Base-by-base conservation (phyloP, 257 asterid genomes). In the Capsicum chinense region DNA sequence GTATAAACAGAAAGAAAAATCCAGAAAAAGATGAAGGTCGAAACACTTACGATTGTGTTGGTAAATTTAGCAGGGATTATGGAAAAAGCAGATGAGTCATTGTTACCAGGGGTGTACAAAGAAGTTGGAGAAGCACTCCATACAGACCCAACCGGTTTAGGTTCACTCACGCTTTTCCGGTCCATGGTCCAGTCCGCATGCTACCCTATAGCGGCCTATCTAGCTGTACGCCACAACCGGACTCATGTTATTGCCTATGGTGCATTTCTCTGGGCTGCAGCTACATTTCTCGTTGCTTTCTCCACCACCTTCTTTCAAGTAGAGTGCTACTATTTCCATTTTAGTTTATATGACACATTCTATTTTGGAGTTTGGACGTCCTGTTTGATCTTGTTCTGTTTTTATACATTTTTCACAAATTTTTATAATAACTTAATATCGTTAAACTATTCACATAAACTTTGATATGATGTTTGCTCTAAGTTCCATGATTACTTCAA, bases 1-100 rank as follows among this genome's bases (percentile, higher is more conserved):
- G 60, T 19, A 7, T 19, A 74, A 56, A 19, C 6, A 3, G 12
- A 3, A 48, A 48, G 5, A n/a, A 21, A 52, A 76, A 76, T 74
- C 37, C 19, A 12, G 3, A 52, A 15, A 67, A 16, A 83, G 64
- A 91, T 93, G 95, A 92, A 86, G 82, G 88, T 91, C 5, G 94
- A 84, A 84, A 90, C 93, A 5, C 79, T 91, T 84, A 94, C 98
- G 17, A 86, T 94, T 33, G 84, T 92, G 88, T 88, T 94, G 60
- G 94, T 94, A 35, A 91, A 94, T 87, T 70, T 94, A 62, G 97
- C 97, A 0, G 98, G 97, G 44, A 92, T 94, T 13, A 92, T 94
- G 97, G 98, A 94, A 85, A 90, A 93, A 83, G 98, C 98, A 3
- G 97, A 94, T 66, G 98, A 94, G 63, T 91, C 98, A 8, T 71